Evolutionary conservation across 257 asterid species (phyloP), one percentile per base, ranked within the genome.

Genomic region (Solanum gracilifrons): DNA sequence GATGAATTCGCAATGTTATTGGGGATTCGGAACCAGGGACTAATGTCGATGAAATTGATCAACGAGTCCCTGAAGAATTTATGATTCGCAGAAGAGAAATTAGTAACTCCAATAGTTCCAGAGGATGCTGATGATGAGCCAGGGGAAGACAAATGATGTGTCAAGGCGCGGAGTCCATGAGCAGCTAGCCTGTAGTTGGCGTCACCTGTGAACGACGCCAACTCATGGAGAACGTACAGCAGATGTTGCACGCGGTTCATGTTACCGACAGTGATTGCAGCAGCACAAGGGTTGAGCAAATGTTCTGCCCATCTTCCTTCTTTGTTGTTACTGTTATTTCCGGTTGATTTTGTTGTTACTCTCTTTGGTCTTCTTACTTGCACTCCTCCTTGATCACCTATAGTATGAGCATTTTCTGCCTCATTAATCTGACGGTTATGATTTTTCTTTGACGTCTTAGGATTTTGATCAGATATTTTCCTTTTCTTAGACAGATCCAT

Each of bases 291-390:
- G 86, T 95, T 94, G 87, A 96, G 97, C 89, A 96, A 92, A 91
- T 95, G 98, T 82, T 95, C 98, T 4, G 98, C 98, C 98, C 98
- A 96, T 89, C 97, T 90, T 62, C 96, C 96, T n/a, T 95, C 98
- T 89, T 92, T 93, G 88, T 87, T 93, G 60, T 33, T 89, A 16
- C 92, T 84, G 18, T 85, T 90, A 82, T 80, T 91, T 31, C 89
- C 91, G 0, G 89, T 88, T 5, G 91, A 23, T 69, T 87, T 94
- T 51, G 68, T 60, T 71, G 83, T 74, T 9, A 84, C 90, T 85
- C 82, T 95, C 87, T 79, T 95, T 84, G 77, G 92, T 20, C 82
- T 92, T 74, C 85, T 92, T 2, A 88, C 82, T 21, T 73, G 87
- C 21, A 21, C 87, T 18, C 87, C 86, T 18, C 86, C 89, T 84